Base-by-base conservation (phyloP, 176 grass and related monocot species). In the Zoysia pacifica region DNA sequence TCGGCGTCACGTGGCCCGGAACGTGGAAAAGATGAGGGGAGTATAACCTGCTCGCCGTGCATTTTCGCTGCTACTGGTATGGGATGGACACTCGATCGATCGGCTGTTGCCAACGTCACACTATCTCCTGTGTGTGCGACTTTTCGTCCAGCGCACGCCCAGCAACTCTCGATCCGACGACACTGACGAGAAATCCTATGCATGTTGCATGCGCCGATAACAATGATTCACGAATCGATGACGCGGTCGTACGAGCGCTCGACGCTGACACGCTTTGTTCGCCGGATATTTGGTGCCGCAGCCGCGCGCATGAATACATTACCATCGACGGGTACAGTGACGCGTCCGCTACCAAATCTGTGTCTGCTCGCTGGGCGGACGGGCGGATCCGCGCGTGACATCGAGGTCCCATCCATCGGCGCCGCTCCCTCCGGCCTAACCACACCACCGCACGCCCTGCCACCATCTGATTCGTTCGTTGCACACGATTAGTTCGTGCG, bases 261-360 rank as follows among this genome's bases (percentile, higher is more conserved):
- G 58, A 61, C 19, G 58, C 4, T 3, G 35, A 61, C 58, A 61
- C 7, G 40, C 55, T 75, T 40, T 74, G n/a, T 61, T 44, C 15
- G 56, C 42, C 7, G 18, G 55, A 76, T 37, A 47, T 62, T 35
- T 76, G 35, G 61, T 1, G 7, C 4, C 59, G n/a, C 7, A 18
- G 11, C 28, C 28, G 28, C 28, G 28, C 10, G 19, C 45, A 37
- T 62, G 9, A 49, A 5, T 62, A 50, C 41, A 51, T 52, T 52
- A 5, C 42, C 9, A 28, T 28, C 28, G 53, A 66, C 40, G 19
- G 46, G 36, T 8, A 66, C n/a, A 43, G 16, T 51, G 37, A 43
- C 19, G 62, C 52, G 36, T 78, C 75, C 13, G 49, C 60, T 40
- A 77, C 46, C 46, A 51, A 62, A 65, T 78, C 61, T 65, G 48